These are phyloP conservation scores for Nyctanthes arbortristis DNA, from an alignment of 257 asterid genomes.

Conservation along the genomic window DNA sequence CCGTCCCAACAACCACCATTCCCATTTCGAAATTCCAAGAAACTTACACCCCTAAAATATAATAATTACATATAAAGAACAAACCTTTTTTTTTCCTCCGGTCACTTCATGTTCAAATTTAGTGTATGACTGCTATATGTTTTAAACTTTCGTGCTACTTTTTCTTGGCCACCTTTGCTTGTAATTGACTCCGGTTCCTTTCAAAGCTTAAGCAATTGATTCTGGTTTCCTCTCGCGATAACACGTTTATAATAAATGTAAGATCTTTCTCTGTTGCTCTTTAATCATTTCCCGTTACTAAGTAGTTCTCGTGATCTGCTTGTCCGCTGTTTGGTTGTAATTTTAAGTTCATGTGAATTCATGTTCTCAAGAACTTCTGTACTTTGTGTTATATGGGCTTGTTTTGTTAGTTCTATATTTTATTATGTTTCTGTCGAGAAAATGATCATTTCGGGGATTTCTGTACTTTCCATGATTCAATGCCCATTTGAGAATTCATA, in stretches of 20 bases:
- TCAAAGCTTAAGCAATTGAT: conserved; percentile 28
- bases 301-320: background rate
- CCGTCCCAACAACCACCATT: conserved; percentile 21
- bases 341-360: conserved; percentile 21
- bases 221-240: conserved; percentile 15
- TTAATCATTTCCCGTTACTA: conserved; percentile 10
- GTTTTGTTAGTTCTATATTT: background rate
- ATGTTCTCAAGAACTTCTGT: background rate
- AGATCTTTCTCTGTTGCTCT: conserved; percentile 27
- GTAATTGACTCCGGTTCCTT: conserved; percentile 24
- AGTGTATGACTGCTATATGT: background rate
- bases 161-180: conserved; percentile 38
- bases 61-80: conserved; percentile 17
- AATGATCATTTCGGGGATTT: background rate
- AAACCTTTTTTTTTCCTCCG: conserved; percentile 30
- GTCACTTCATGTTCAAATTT: conserved; percentile 17
- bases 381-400: background rate
- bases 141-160: conserved; percentile 29
- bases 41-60: conserved; percentile 24
- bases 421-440: background rate
- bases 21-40: conserved; percentile 21
- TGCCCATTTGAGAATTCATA: conserved; percentile 1
- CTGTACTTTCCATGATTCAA: background rate
- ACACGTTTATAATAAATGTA: conserved; percentile 25
- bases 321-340: background rate